Base-by-base conservation (phyloP, 2,329 filamentous ascomycete genomes). In the Fusarium sp. region DNA sequence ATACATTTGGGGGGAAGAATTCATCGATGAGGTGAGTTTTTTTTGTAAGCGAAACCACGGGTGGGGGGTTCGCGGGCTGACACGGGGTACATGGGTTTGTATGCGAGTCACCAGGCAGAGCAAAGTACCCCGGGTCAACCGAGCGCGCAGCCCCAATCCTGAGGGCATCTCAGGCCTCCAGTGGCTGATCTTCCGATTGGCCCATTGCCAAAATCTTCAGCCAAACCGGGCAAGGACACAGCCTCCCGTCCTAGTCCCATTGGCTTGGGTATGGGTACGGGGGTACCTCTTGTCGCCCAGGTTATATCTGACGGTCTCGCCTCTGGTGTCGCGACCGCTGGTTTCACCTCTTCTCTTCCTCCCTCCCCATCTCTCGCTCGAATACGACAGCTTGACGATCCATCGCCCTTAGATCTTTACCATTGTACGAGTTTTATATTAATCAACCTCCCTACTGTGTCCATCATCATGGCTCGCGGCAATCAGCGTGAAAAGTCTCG, bases 401-500 rank as follows among this genome's bases (percentile, higher is more conserved):
- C 6, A 45, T 22, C 29, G 8, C 2, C 25, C 33, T n/a, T 11
- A 29, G 2, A 16, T 65, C 42, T 47, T 25, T 47, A 47, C 42
- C 42, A 47, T 25, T 47, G 42, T 47, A 47, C 42, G 42, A 47
- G 42, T 47, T 47, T 25, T 47, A 22, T 47, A 47, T 47, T 47
- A 47, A 20, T 47, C 42, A 25, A 25, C 42, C 42, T 22, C 40
- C 22, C 6, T 47, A 25, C 16, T 20, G n/a, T 22, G 14, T 25
- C 20, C 22, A 47, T 29, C 50, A 79, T 35, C 42, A 98, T 98
- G 96, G 92, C 96, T 78, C 94, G 96, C 84, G 96, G 96, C 78
- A 98, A 98, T 85, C 96, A 98, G 88, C 93, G 96, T 81, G 95
- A 98, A 74, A 95, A 96, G 87, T 93, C 94, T 79, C 93, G 96